Evolutionary conservation across 2,329 filamentous ascomycete genomes (phyloP), one percentile per base, ranked within the genome.

Genomic region (Paecilomyces dactylethromorphus): DNA sequence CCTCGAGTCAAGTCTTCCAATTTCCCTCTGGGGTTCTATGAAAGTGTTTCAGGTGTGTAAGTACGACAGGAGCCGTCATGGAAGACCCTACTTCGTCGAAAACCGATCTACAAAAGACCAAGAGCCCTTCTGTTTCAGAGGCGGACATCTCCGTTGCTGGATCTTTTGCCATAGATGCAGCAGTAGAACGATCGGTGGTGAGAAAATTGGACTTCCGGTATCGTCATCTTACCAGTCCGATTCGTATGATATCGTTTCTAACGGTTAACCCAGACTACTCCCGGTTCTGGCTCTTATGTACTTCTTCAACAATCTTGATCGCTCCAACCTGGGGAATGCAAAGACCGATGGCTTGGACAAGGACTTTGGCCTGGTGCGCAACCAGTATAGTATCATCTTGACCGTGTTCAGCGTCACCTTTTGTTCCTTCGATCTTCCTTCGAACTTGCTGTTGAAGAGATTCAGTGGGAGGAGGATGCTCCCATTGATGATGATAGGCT

Each of bases 331-430:
- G 26, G 67, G 67, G 6, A 69, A 69, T 61, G 66, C 67, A 21
- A 68, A 69, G 57, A 69, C 67, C 2, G 67, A 45, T 18, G 77
- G 77, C 2, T 66, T 82, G 12, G 74, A 80, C 57, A 67, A 72
- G 32, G 69, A 72, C 66, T 72, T 88, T 11, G 68, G 79, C 24
- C 83, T 89, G 68, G 75, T 75, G n/a, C 70, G 72, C 4, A 78
- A 83, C 62, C 80, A 87, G 67, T 88, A 89, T 73, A 88, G 87
- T 67, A 79, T 82, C 39, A 81, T 88, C 58, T 71, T 89, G 52
- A 79, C 78, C 55, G 82, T 90, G 60, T 90, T 90, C 76, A 90
- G 87, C 71, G 78, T 89, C 13, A 86, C 87, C 0, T 88, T 60
- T 39, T 59, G 59, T 13, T 50, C 63, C 8, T 61, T 65, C 15